phyloP scores from a whole-genome alignment of 768 basidiomycete species.

The Suillus americanus region DNA sequence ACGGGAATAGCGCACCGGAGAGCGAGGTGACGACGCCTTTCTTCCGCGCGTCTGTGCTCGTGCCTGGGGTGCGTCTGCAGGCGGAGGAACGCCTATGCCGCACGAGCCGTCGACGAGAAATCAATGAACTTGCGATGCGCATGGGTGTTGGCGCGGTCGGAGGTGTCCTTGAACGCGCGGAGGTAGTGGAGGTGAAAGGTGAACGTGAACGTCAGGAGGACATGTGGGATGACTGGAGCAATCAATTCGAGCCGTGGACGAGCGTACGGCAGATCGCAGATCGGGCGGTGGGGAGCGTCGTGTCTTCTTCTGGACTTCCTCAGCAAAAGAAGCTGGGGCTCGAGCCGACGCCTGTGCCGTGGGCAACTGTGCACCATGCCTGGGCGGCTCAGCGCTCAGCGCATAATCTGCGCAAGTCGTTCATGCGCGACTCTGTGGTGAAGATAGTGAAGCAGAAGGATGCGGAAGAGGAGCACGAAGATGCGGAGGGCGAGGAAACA shows the following conservation, averaged over 20 bases:
- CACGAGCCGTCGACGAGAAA: slow-evolving; percentile 62
- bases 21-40: slow-evolving; percentile 38
- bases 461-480: slow-evolving; percentile 29
- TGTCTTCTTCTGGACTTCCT: slow-evolving; percentile 30
- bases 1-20: slow-evolving; percentile 17
- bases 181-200: slow-evolving; percentile 6
- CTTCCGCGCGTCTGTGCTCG: slow-evolving; percentile 69
- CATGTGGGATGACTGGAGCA: slow-evolving; percentile 69
- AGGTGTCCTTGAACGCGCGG: slow-evolving; percentile 50
- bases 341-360: slow-evolving; percentile 61
- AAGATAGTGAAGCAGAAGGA: slow-evolving; percentile 36
- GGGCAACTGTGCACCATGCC: slow-evolving; percentile 64
- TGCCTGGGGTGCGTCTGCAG: slow-evolving; percentile 60
- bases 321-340: slow-evolving; percentile 12
- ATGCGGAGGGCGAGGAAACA: slow-evolving; percentile 31
- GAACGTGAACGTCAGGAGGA: slow-evolving; percentile 16
- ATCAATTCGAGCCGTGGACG: slow-evolving; percentile 65
- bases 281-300: slow-evolving; percentile 68
- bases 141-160: slow-evolving; percentile 80
- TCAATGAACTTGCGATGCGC: slow-evolving; percentile 81
- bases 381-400: slow-evolving; percentile 60
- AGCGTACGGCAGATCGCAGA: slow-evolving; percentile 74
- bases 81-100: slow-evolving; percentile 56
- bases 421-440: slow-evolving; percentile 53
- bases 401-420: slow-evolving; percentile 52